Evolutionary conservation across 768 basidiomycete genomes (phyloP), one percentile per base, ranked within the genome.

Genomic region (Mycena vitilis): DNA sequence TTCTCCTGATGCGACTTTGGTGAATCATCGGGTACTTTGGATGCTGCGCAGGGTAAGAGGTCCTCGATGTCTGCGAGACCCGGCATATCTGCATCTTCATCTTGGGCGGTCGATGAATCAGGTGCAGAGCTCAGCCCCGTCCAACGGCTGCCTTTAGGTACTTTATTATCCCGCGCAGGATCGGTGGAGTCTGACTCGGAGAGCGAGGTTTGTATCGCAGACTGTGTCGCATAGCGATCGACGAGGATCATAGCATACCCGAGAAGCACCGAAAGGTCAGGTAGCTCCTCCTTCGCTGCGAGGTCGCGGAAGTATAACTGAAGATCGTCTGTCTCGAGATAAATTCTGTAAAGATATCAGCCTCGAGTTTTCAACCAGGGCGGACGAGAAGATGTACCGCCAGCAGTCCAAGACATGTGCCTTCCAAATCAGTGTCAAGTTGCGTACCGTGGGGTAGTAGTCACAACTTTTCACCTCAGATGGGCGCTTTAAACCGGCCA

Each of bases 351-450:
- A 6, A 44, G 22, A 44, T 15, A 36, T n/a, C n/a, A n/a, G n/a
- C n/a, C n/a, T n/a, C n/a, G n/a, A n/a, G 6, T 30, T 25, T 47
- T 20, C 53, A 63, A 11, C 48, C 15, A 5, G 53, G 56, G 4
- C 23, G 15, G 9, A 44, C 10, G 10, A 16, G 12, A 56, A 49
- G 16, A 65, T 72, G 22, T 63, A 79, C 79, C 76, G 22, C 78
- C 78, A 81, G 55, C 80, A 81, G 48, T 81, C 78, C 4, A 80
- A 73, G 18, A 81, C 78, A 5, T 76, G 74, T 0, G 63, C 73
- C 7, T 9, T 40, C 63, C 54, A 64, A 22, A 63, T 54, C n/a
- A 54, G 4, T 0, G 40, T 36, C 20, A 63, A 18, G 25, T 54
- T 63, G 18, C 63, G 54, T 11, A 64, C 45, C 0, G 69, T 66